These are phyloP conservation scores for Rhodotorula diobovata DNA, from an alignment of 768 basidiomycete species.

Conservation along the genomic window DNA sequence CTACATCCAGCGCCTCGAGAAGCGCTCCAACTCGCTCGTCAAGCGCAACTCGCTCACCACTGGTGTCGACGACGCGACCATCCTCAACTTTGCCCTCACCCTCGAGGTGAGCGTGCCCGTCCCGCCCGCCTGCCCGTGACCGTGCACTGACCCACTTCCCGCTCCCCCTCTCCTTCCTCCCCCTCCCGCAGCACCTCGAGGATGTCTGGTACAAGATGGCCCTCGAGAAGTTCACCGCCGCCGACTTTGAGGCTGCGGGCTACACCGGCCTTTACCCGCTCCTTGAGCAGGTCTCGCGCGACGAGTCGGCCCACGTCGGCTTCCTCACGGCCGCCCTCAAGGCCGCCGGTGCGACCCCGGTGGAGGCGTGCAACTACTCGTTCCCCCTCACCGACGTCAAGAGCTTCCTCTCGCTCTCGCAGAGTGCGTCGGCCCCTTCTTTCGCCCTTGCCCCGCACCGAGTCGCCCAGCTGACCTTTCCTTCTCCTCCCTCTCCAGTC, in stretches of 20 bases:
- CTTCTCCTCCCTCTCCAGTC: background rate
- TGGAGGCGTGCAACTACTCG: slow-evolving; percentile 57
- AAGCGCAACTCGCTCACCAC: slow-evolving; percentile 33
- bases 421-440: slow-evolving; percentile 16
- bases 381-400: slow-evolving; percentile 52
- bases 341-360: slow-evolving; percentile 51
- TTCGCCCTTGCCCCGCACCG: background rate
- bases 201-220: slow-evolving; percentile 36
- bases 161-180: background rate
- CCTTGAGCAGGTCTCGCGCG: slow-evolving; percentile 43
- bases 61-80: slow-evolving; percentile 31
- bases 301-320: slow-evolving; percentile 59
- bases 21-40: background rate
- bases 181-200: slow-evolving; percentile 31
- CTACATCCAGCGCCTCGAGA: slow-evolving; percentile 15
- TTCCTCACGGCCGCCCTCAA: slow-evolving; percentile 53
- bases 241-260: slow-evolving; percentile 51
- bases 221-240: slow-evolving; percentile 51
- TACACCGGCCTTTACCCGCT: slow-evolving; percentile 46
- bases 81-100: slow-evolving; percentile 40
- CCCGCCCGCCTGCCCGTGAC: too few relatives aligned
- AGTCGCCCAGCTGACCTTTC: background rate
- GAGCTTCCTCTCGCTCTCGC: slow-evolving; percentile 55
- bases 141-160: too few relatives aligned
- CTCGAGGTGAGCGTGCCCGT: slow-evolving; percentile 12